Conservation (phyloP, 495 filamentous ascomycete genomes). For the Hyaloscypha finlandica region DNA sequence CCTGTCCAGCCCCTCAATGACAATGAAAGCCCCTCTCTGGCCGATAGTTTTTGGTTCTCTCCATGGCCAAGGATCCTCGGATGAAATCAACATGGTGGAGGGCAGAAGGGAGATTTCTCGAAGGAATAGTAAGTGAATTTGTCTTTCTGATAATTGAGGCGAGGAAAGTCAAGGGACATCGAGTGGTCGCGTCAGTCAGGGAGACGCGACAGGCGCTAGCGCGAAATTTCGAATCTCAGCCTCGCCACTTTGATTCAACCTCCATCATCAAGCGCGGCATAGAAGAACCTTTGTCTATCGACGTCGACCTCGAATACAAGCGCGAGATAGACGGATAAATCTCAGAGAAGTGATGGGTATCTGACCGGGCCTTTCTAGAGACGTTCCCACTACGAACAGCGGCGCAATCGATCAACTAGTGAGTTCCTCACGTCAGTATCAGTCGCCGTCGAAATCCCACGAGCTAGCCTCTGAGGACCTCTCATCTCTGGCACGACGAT, state of each 20-base stretch:
- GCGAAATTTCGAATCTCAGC: constrained; percentile 17
- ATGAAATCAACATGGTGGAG: constrained; percentile 15
- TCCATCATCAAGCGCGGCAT: constrained; percentile 1
- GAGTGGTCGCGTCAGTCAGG: not conserved
- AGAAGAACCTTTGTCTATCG: not conserved
- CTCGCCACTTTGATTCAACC: constrained; percentile 15
- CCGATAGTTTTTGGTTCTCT: constrained; percentile 25
- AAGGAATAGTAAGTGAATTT: not conserved
- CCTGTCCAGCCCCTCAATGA: constrained; percentile 92
- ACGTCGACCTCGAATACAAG: not conserved
- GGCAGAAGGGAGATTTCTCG: not conserved
- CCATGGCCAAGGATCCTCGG: constrained; percentile 22
- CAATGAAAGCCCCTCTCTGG: constrained; percentile 73
- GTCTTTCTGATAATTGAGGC: too few relatives aligned
- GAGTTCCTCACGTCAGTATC: not conserved
- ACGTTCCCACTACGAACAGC: not conserved
- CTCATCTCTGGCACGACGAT: not conserved
- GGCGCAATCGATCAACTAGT: not conserved
- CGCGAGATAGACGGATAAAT: not conserved
- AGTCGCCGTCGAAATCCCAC: not conserved
- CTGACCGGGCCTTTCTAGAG: not conserved
- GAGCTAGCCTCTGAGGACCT: not conserved
- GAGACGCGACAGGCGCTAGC: constrained; percentile 16
- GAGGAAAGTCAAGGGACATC: too few relatives aligned
- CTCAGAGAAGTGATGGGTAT: not conserved